These are phyloP conservation scores for Penicillium sp. DNA, from an alignment of 2,329 filamentous ascomycete species.

Conservation along the genomic window DNA sequence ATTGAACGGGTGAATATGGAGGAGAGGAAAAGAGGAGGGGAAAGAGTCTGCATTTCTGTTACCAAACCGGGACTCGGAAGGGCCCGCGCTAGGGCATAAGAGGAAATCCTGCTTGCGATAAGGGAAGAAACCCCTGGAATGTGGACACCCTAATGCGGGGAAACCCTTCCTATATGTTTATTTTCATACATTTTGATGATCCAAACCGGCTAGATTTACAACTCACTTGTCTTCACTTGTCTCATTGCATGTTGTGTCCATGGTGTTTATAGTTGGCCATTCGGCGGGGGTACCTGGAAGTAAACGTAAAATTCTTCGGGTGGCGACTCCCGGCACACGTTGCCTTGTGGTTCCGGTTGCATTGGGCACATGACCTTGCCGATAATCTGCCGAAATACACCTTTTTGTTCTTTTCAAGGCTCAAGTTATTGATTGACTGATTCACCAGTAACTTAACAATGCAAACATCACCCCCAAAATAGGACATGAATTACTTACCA, in stretches of 20 bases:
- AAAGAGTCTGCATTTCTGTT: slow-evolving; percentile 12
- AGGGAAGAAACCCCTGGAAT: background rate
- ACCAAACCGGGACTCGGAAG: slow-evolving; percentile 1
- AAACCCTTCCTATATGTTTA: background rate
- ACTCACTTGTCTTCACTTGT: background rate
- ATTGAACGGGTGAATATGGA: slow-evolving; percentile 1
- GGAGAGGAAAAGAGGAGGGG: slow-evolving; percentile 1
- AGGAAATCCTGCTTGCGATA: background rate
- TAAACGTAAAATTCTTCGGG: background rate
- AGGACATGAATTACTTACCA: background rate
- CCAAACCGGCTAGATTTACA: background rate
- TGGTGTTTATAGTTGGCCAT: background rate
- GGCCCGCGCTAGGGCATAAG: background rate
- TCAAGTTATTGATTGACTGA: background rate
- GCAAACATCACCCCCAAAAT: background rate
- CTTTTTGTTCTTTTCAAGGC: no score
- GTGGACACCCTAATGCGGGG: background rate
- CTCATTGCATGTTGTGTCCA: background rate
- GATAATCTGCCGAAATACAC: no score
- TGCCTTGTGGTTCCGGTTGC: background rate
- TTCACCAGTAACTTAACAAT: background rate
- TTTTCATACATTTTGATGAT: background rate
- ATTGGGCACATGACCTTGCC: background rate
- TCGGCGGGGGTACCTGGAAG: background rate
- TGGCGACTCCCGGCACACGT: background rate